These are phyloP conservation scores for Mitragyna speciosa DNA, from an alignment of 257 asterid genomes.

Conservation along the genomic window DNA sequence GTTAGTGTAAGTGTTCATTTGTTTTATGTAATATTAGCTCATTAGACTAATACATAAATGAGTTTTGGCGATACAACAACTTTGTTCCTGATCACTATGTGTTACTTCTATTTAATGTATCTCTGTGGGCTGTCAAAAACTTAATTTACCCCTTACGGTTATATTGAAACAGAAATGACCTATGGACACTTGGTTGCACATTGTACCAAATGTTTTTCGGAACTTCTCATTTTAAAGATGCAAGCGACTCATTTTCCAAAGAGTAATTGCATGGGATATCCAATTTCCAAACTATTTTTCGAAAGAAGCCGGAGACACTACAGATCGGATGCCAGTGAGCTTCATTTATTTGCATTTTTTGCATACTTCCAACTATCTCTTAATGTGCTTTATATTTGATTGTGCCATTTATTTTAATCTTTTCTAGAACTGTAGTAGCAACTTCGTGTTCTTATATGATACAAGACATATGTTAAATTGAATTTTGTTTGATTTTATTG, in stretches of 20 bases:
- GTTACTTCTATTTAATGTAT: constrained; percentile 18
- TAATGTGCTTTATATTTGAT: background rate
- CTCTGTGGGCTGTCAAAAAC: background rate
- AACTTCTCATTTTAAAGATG: constrained; percentile 90
- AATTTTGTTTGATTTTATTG: too few relatives aligned
- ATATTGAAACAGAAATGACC: constrained; percentile 76
- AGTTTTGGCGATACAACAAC: background rate
- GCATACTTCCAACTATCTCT: background rate
- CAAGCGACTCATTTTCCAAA: constrained; percentile 95
- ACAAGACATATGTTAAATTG: too few relatives aligned
- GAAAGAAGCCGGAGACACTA: constrained; percentile 82
- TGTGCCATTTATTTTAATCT: background rate
- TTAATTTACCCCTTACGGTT: constrained; percentile 9
- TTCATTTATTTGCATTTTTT: constrained; percentile 12
- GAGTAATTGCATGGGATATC: constrained; percentile 89
- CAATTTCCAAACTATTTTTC: constrained; percentile 82
- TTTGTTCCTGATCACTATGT: background rate
- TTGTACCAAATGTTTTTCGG: constrained; percentile 97
- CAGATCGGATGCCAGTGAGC: constrained; percentile 79
- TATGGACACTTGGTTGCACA: constrained; percentile 99
- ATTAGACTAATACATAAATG: background rate
- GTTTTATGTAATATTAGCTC: background rate
- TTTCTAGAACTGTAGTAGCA: too few relatives aligned
- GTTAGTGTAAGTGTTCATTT: background rate
- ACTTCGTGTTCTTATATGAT: background rate